These are phyloP conservation scores for Xylaria telfairii DNA, from an alignment of 495 filamentous ascomycete species.

Conservation along the genomic window DNA sequence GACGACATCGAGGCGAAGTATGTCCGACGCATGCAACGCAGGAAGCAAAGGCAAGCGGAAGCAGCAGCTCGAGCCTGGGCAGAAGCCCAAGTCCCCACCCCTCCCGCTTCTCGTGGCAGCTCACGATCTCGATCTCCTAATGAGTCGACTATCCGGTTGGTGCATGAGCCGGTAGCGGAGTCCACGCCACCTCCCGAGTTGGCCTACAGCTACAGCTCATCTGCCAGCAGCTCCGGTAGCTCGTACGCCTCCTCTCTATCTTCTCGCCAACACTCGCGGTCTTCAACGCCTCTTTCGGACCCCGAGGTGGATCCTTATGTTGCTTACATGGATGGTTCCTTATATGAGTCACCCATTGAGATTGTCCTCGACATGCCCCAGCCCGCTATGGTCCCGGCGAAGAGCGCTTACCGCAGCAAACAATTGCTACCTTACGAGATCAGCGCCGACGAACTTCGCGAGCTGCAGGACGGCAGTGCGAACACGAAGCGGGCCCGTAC, in stretches of 20 bases:
- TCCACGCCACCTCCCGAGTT: constrained; percentile 49
- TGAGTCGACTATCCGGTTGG: constrained; percentile 33
- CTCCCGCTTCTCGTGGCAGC: constrained; percentile 45
- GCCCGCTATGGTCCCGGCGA: constrained; percentile 23
- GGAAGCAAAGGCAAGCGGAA: constrained; percentile 40
- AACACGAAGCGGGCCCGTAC: constrained; percentile 46
- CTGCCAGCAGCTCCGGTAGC: constrained; percentile 47
- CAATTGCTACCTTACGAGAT: constrained; percentile 56
- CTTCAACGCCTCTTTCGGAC: constrained; percentile 51
- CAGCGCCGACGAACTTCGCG: constrained; percentile 47
- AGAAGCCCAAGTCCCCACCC: constrained; percentile 41
- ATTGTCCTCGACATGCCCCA: constrained; percentile 42
- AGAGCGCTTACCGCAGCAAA: constrained; percentile 31
- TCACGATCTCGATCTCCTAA: constrained; percentile 47
- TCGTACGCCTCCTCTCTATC: constrained; percentile 44
- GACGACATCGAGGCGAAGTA: constrained; percentile 46
- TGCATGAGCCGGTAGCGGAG: constrained; percentile 32
- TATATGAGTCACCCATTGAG: constrained; percentile 50
- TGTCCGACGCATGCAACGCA: constrained; percentile 51
- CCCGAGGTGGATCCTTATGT: constrained; percentile 38
- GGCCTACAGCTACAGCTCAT: constrained; percentile 47
- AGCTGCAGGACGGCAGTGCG: constrained; percentile 44
- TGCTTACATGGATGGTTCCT: constrained; percentile 41
- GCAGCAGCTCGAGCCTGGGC: constrained; percentile 32
- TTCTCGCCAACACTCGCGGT: constrained; percentile 45